Percentiles rank a stretch among this genome's conserved stretches.
Evolutionary conservation across 345 rosid genomes (phyloP).

Genomic region (Cardamine chenopodiifolia): DNA sequence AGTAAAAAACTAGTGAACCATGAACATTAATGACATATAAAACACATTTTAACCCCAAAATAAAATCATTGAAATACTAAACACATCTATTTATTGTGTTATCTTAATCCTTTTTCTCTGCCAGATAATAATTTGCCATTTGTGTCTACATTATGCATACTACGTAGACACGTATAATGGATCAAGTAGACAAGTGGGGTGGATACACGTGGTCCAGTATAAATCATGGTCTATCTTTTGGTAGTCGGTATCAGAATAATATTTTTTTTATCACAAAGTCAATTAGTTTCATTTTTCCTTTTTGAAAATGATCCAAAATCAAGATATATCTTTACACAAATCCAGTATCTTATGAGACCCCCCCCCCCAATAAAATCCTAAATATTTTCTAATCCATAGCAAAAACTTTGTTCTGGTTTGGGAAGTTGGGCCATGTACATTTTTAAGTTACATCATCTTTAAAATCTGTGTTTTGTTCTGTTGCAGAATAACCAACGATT

Average conservation of each 20-base stretch:
- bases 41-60: not conserved
- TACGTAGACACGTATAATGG: not conserved
- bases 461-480: not conserved
- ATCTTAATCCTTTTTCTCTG: not conserved
- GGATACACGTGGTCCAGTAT: slow-evolving; percentile 29
- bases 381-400: not conserved
- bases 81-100: not conserved
- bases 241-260: not conserved
- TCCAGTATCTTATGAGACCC: not conserved
- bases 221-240: not conserved
- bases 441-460: too few species aligned
- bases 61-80: not conserved
- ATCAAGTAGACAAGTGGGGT: slow-evolving; percentile 30
- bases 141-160: not conserved
- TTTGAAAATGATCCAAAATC: not conserved
- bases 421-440: not conserved
- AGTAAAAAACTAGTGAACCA: not conserved
- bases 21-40: not conserved
- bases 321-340: not conserved
- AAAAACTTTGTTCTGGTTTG: not conserved
- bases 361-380: too few species aligned
- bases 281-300: not conserved
- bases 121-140: not conserved
- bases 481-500: too few species aligned
- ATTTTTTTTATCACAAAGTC: not conserved